Evolutionary conservation across 108 stramenopile species (phyloP), one percentile per base, ranked within the genome.

Genomic region (Nitzschia palea): DNA sequence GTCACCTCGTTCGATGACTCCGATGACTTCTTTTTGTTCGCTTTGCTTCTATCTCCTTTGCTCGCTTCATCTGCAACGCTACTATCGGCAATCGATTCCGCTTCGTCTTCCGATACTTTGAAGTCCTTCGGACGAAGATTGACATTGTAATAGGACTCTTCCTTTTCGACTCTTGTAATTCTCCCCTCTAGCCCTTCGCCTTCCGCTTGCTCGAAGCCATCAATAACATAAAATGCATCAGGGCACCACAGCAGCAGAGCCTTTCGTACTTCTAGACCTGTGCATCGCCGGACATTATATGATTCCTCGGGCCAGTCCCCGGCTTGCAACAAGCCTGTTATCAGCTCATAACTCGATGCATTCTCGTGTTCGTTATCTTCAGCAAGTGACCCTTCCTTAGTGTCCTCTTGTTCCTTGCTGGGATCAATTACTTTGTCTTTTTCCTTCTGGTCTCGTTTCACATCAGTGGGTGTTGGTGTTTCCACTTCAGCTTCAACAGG

Each of bases 291-390:
- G 42, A 92, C 84, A 67, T 95, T 95, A 72, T 92, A 95, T 42
- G 85, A 88, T 58, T 91, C 78, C 70, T 89, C 87, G 25, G 94
- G 94, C 86, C 85, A 87, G 64, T 95, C 94, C 4, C 88, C 88
- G 30, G 84, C 77, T 56, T 88, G 88, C 5, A 95, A 77, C 32
- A 95, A 74, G 0, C 90, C 90, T 48, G 85, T 92, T 33, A 95
- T 88, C 4, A 92, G 81, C 44, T 92, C 94, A 66, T 91, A 92
- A 62, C 84, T 89, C 31, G 91, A 89, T 29, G 87, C 86, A 27
- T 84, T 84, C 62, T 71, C 71, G 33, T 71, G 64, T 60, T 67
- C 67, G 17, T 59, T 45, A 42, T 73, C 60, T 37, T 74, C 67
- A 14, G 55, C 54, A 26, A 51, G 73, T 30, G 65, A 68, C 12